These are phyloP conservation scores for Juncus effusus DNA, from an alignment of 176 grass and related monocot species.

Conservation along the genomic window DNA sequence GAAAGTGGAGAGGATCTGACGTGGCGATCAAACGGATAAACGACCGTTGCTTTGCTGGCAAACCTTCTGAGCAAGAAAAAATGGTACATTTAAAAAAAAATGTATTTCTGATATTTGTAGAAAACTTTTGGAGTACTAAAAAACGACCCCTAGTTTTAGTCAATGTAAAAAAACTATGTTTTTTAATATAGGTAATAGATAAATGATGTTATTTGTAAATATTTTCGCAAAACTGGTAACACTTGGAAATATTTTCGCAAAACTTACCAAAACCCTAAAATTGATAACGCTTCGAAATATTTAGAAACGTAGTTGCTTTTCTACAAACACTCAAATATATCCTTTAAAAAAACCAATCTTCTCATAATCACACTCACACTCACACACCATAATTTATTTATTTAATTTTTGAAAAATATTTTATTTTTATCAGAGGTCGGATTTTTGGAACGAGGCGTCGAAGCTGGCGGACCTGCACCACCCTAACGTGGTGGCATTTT, in stretches of 20 bases:
- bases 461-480: conserved; percentile 90
- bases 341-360: too few species aligned
- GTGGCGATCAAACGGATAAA: conserved; percentile 98
- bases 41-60: conserved; percentile 85
- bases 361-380: too few species aligned
- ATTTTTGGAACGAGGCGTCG: conserved; percentile 98
- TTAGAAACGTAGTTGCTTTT: too few species aligned
- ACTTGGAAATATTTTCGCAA: too few species aligned
- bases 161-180: too few species aligned
- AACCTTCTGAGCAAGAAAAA: conserved; percentile 91
- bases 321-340: too few species aligned
- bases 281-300: too few species aligned
- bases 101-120: conserved; percentile 1
- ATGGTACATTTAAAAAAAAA: conserved; percentile 39
- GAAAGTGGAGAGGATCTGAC: conserved; percentile 97
- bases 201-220: too few species aligned
- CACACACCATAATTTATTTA: not conserved
- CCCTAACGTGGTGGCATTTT: conserved; percentile 95
- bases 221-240: too few species aligned
- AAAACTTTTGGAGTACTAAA: not conserved
- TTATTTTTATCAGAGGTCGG: conserved; percentile 52
- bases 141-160: too few species aligned
- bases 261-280: too few species aligned
- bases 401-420: not conserved
- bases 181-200: too few species aligned